A percentile compares a stretch with the other conserved stretches of the same genome.
Evolutionary conservation across 306 rosid genomes (phyloP).

Genomic region (Vigna mungo): DNA sequence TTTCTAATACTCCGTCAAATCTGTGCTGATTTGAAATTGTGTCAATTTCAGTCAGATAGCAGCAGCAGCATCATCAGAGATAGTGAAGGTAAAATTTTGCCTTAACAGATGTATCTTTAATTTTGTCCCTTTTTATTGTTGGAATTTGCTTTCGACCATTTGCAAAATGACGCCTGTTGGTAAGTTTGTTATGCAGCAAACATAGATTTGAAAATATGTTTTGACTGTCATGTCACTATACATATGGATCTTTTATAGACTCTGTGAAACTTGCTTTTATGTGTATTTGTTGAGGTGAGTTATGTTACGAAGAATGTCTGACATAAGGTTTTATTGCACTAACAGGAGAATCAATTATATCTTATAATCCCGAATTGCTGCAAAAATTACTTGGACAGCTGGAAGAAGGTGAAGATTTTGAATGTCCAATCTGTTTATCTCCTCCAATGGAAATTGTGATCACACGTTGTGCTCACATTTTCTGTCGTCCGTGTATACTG

Average conservation of each 20-base stretch:
- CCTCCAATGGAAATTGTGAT: conserved; percentile 67
- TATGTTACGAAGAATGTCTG: not conserved
- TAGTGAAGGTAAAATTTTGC: conserved; percentile 65
- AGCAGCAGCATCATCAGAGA: conserved; percentile 47
- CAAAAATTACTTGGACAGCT: conserved; percentile 66
- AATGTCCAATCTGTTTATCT: conserved; percentile 83
- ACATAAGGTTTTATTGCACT: not conserved
- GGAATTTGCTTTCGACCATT: too few relatives aligned
- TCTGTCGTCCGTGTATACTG: conserved; percentile 74
- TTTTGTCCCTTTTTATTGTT: too few relatives aligned
- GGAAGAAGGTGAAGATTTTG: conserved; percentile 86
- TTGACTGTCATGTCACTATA: not conserved
- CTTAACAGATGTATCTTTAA: not conserved
- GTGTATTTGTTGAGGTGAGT: not conserved
- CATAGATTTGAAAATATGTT: too few relatives aligned
- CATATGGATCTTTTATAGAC: not conserved
- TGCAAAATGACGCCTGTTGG: too few relatives aligned
- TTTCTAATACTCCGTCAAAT: conserved; percentile 83
- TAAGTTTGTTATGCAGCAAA: too few relatives aligned
- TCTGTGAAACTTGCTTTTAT: not conserved
- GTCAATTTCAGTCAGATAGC: conserved; percentile 57
- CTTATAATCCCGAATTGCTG: conserved; percentile 77
- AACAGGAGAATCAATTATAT: conserved; percentile 59
- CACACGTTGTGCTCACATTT: conserved; percentile 80
- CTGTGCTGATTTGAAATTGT: conserved; percentile 71